Evolutionary conservation across 495 filamentous ascomycete species (phyloP), one percentile per base, ranked within the genome.

Genomic region (Melanomma pulvis-pyrius): DNA sequence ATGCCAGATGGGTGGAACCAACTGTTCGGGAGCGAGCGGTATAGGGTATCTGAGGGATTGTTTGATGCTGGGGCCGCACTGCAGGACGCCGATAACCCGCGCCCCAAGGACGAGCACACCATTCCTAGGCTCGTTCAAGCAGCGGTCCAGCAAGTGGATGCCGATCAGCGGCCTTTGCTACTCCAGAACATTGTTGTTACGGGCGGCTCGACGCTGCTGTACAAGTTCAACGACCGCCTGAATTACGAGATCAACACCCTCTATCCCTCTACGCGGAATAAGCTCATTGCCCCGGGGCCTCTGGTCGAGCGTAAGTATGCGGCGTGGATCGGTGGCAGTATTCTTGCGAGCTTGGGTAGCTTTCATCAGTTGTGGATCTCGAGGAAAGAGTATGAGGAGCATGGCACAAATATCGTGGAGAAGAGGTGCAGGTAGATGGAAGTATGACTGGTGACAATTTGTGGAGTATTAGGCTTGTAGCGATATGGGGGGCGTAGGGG

Each of bases 311-410:
- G 94, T 54, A 86, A 89, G 61, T 98, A 93, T 76, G 92, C 90
- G 13, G 87, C 88, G 29, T 99, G 96, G 96, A 90, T 99, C 67
- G 94, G 94, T 25, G 94, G 94, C 15, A 97, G 92, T 80, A 97
- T 99, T 69, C 79, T 98, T 71, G 93, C 90, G 2, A 97, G 92
- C 79, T 77, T 99, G 80, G 96, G 96, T 9, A 96, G 92, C n/a
- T 99, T 99, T 77, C 94, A 99, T 80, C 93, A 97, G 77, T 90
- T 98, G 90, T 99, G 94, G 94, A 92, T 99, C 67, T 92, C 88
- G 19, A 87, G 80, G 75, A 89, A 90, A 78, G 89, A 92, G 81
- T 92, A 92, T 76, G 87, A 90, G 63, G 89, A 92, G 78, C 88
- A 89, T 74, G 89, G 89, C 13, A 71, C 81, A 0, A 81, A 80